Evolutionary conservation across 179 eudicot species (phyloP).

Genomic region (Actinidia polygama): DNA sequence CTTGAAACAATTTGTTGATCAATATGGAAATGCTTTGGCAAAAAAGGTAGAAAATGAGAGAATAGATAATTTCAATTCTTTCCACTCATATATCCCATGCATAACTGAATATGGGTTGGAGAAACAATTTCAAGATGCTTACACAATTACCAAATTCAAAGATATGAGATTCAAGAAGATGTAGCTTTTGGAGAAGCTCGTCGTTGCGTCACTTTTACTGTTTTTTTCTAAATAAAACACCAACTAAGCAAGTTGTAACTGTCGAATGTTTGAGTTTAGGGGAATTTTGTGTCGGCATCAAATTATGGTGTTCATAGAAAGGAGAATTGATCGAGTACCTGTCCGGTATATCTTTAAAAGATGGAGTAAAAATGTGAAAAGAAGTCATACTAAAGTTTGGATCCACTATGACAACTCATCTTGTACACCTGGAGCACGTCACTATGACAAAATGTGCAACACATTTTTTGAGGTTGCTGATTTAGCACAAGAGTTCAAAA

Average conservation of each 20-base stretch:
- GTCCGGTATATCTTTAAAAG: neutral
- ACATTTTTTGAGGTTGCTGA: neutral
- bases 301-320: neutral
- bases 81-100: neutral
- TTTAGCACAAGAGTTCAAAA: neutral
- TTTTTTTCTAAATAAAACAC: neutral
- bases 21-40: neutral
- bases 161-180: neutral
- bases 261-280: neutral
- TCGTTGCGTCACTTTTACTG: neutral
- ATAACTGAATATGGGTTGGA: neutral
- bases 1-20: neutral
- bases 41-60: neutral
- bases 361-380: neutral
- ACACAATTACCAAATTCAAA: neutral
- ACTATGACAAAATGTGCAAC: neutral
- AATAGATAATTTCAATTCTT: neutral
- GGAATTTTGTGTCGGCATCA: neutral
- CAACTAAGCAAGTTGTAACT: neutral
- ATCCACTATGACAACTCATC: neutral
- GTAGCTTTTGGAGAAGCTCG: neutral
- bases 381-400: neutral
- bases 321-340: neutral
- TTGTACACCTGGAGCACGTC: neutral
- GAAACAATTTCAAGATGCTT: neutral